Conservation (phyloP, 352 stramenopile genomes). For the Poterioochromonas sp. region DNA sequence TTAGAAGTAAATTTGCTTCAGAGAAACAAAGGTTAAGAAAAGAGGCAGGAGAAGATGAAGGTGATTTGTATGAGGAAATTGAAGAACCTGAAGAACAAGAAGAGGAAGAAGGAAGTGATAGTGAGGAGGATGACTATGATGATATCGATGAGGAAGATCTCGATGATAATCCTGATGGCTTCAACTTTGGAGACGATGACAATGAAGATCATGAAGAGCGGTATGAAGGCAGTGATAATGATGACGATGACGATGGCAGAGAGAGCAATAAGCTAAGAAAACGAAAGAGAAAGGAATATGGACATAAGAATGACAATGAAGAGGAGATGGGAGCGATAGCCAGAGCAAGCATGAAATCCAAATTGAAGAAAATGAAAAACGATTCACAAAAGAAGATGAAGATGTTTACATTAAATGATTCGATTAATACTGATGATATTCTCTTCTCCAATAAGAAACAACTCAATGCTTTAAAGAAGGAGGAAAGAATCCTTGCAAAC, state of each 20-base stretch:
- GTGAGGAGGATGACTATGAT: slow-evolving; percentile 35
- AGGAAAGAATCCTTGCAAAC: neutral
- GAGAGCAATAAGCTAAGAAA: neutral
- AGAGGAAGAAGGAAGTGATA: slow-evolving; percentile 37
- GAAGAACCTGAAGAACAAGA: slow-evolving; percentile 38
- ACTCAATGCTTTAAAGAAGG: neutral
- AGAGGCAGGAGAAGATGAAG: slow-evolving; percentile 54
- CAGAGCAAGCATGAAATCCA: neutral
- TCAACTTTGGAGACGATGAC: slow-evolving; percentile 40
- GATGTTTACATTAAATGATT: neutral
- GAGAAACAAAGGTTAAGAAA: slow-evolving; percentile 81
- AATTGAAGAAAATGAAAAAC: neutral
- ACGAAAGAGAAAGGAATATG: neutral
- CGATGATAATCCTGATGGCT: no score
- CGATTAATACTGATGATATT: neutral
- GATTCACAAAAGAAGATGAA: neutral
- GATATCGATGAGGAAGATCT: slow-evolving; percentile 35
- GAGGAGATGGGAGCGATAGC: neutral
- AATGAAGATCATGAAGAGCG: slow-evolving; percentile 37
- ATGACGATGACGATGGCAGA: slow-evolving; percentile 45
- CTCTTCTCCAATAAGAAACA: neutral
- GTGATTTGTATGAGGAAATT: slow-evolving; percentile 51
- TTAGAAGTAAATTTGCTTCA: slow-evolving; percentile 64
- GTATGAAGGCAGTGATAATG: slow-evolving; percentile 40
- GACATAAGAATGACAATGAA: neutral